phyloP scores from a whole-genome alignment of 1,139 yeast species.

The Yamadazyma jaroonii region DNA sequence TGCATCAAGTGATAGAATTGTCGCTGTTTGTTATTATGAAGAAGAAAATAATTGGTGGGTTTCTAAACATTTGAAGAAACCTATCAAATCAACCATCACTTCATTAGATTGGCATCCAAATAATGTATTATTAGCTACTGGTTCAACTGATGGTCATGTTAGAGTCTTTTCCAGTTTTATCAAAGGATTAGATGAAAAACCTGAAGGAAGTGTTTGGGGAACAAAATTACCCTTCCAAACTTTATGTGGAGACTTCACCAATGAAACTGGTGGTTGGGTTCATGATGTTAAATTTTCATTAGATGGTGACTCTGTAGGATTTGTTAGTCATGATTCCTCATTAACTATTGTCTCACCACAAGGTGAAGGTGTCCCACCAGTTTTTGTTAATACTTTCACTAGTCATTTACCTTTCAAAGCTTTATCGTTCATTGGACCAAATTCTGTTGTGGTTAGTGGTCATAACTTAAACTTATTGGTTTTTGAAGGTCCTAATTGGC shows the following conservation, averaged over 20 bases:
- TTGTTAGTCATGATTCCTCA: constrained; percentile 75
- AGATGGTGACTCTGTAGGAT: constrained; percentile 73
- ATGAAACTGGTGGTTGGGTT: constrained; percentile 84
- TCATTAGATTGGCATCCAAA: constrained; percentile 94
- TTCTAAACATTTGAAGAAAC: constrained; percentile 93
- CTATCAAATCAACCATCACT: constrained; percentile 82
- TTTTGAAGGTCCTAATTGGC: constrained; percentile 77
- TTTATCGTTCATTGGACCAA: constrained; percentile 63
- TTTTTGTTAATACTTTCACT: constrained; percentile 53
- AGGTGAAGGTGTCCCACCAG: constrained; percentile 61
- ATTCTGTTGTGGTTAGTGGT: constrained; percentile 81
- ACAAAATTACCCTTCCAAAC: constrained; percentile 94
- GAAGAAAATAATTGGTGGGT: constrained; percentile 99
- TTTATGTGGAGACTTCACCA: constrained; percentile 78
- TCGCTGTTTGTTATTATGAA: constrained; percentile 95
- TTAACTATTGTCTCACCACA: constrained; percentile 73
- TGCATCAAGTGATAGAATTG: constrained; percentile 90
- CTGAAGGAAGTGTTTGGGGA: constrained; percentile 87
- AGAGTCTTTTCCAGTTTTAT: constrained; percentile 92
- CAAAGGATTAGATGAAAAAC: constrained; percentile 86
- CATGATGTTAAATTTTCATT: constrained; percentile 90
- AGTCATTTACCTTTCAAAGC: constrained; percentile 81
- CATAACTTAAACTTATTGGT: constrained; percentile 90
- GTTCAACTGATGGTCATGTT: constrained; percentile 94
- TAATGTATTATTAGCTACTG: constrained; percentile 82